These are phyloP conservation scores for Neurospora sp. DNA, from an alignment of 2,329 filamentous ascomycete species.

Conservation along the genomic window DNA sequence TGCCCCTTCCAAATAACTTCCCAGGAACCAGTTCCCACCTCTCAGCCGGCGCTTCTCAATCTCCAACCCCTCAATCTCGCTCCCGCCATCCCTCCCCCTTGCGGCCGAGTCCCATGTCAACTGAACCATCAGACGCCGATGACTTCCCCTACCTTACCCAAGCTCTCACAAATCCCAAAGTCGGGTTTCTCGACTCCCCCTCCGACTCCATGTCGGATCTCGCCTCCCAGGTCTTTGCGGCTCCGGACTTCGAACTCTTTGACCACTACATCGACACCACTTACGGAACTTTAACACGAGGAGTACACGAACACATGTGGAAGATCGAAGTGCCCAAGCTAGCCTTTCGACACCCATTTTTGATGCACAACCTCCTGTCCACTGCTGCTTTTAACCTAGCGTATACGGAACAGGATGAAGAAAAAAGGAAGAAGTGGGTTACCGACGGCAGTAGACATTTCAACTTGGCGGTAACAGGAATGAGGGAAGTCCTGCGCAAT, in stretches of 20 bases:
- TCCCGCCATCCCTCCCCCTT: conserved; percentile 2
- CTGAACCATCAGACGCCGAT: conserved; percentile 1
- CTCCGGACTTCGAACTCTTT: conserved; percentile 25
- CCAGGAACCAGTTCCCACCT: not conserved
- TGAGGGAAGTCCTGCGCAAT: not conserved
- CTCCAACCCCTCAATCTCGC: not conserved
- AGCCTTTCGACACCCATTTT: conserved; percentile 14
- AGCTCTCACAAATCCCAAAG: not conserved
- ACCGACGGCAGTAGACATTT: not conserved
- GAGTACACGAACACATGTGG: conserved; percentile 7
- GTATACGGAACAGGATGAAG: not conserved
- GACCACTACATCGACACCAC: conserved; percentile 25
- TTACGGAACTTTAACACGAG: conserved; percentile 6
- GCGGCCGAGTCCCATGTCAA: not conserved
- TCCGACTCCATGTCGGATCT: not conserved
- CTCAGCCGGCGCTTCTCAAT: not conserved
- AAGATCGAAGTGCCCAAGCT: conserved; percentile 11
- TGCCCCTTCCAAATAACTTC: not conserved
- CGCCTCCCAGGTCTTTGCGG: not conserved
- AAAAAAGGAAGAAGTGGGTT: not conserved
- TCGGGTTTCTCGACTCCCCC: not conserved
- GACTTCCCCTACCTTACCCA: conserved; percentile 12
- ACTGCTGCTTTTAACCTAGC: conserved; percentile 15
- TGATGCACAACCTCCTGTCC: conserved; percentile 18
- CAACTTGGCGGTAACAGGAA: not conserved